phyloP scores from a whole-genome alignment of 139 green algal species.

The Yamagishiella unicocca region DNA sequence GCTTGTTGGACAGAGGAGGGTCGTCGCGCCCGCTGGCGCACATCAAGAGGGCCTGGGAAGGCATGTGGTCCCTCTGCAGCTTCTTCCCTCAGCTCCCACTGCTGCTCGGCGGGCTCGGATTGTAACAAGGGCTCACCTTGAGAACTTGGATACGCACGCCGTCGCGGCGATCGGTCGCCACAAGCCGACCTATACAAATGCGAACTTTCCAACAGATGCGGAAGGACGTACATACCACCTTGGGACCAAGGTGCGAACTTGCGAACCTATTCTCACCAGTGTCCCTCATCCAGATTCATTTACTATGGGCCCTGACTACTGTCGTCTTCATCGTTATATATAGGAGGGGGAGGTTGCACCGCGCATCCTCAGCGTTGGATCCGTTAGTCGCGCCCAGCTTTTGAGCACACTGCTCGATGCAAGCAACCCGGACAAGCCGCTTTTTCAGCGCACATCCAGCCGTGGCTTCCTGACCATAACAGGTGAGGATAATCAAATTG shows the following conservation, averaged over 20 bases:
- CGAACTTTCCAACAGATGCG: slow-evolving; percentile 81
- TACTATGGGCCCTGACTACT: no score
- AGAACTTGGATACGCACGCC: neutral
- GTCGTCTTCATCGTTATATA: neutral
- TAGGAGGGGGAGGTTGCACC: slow-evolving; percentile 79
- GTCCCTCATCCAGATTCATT: no score
- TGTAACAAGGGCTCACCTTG: slow-evolving; percentile 7
- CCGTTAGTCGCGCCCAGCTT: slow-evolving; percentile 69
- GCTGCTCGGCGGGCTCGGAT: neutral
- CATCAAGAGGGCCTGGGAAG: neutral
- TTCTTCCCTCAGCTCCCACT: neutral
- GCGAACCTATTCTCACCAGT: neutral
- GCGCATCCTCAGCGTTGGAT: slow-evolving; percentile 81
- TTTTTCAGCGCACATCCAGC: slow-evolving; percentile 71
- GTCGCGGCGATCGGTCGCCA: neutral
- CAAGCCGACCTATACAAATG: slow-evolving; percentile 58
- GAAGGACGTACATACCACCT: slow-evolving; percentile 84
- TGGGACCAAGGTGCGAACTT: slow-evolving; percentile 65
- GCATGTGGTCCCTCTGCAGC: neutral
- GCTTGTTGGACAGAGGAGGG: neutral
- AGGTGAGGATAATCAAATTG: slow-evolving; percentile 47
- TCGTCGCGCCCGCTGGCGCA: neutral
- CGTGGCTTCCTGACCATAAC: slow-evolving; percentile 84
- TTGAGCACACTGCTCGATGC: slow-evolving; percentile 71
- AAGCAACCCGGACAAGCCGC: slow-evolving; percentile 33